Conservation (phyloP, 1,284 basidiomycete species). For the Athelia sp. region DNA sequence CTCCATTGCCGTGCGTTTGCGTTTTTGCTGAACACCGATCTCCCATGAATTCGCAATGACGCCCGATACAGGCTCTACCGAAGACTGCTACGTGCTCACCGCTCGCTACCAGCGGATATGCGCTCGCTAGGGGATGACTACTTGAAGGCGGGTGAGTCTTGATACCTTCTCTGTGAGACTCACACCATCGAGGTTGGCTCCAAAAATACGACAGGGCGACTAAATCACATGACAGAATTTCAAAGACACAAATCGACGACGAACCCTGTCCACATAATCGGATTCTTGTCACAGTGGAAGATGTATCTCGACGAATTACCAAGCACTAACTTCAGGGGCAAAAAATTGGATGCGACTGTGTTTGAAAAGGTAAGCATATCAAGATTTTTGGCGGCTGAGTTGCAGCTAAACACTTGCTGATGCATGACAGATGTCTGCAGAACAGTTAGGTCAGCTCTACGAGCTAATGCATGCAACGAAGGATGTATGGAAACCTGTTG, state of each 20-base stretch:
- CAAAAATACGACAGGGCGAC: no score
- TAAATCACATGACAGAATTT: constrained; percentile 85
- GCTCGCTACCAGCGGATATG: constrained; percentile 75
- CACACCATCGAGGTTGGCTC: background rate
- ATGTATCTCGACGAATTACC: constrained; percentile 77
- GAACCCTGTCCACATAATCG: constrained; percentile 87
- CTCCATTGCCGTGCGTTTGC: constrained; percentile 73
- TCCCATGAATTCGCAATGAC: background rate
- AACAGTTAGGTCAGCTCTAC: constrained; percentile 88
- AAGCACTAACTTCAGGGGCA: constrained; percentile 52
- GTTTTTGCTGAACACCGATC: constrained; percentile 8
- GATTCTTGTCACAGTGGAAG: constrained; percentile 93
- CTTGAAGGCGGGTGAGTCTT: constrained; percentile 68
- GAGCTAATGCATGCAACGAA: constrained; percentile 89
- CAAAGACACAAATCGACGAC: constrained; percentile 72
- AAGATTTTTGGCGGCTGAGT: no score
- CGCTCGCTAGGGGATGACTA: constrained; percentile 84
- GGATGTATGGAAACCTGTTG: constrained; percentile 72
- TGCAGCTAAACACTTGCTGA: no score
- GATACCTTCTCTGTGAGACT: no score
- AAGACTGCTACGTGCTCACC: constrained; percentile 75
- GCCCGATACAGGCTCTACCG: constrained; percentile 75
- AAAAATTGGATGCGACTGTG: constrained; percentile 67
- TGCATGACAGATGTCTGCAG: constrained; percentile 86
- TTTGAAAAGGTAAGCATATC: constrained; percentile 88